Percentiles rank a stretch among this genome's conserved stretches.
Evolutionary conservation across 768 basidiomycete species (phyloP).

Genomic region (Lepiota brunneoincarnata): DNA sequence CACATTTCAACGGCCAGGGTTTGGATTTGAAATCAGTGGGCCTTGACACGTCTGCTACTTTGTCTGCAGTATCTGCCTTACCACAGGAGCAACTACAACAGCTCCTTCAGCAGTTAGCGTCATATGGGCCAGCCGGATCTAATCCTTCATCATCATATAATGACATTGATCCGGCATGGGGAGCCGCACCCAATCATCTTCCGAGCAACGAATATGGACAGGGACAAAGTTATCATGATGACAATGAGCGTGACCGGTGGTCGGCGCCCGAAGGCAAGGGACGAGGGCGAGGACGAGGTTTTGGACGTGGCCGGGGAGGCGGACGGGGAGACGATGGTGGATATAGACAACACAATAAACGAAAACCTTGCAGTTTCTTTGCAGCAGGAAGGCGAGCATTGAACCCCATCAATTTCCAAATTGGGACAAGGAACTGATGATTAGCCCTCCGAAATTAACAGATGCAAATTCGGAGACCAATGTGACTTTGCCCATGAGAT

Average conservation of each 20-base stretch:
- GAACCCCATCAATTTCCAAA: slow-evolving; percentile 37
- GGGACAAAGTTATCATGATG: slow-evolving; percentile 49
- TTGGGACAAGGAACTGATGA: slow-evolving; percentile 38
- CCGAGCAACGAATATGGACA: slow-evolving; percentile 47
- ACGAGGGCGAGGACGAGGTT: slow-evolving; percentile 45
- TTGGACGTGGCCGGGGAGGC: slow-evolving; percentile 51
- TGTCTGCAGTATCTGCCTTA: slow-evolving; percentile 42
- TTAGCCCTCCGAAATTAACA: slow-evolving; percentile 50
- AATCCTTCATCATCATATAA: slow-evolving; percentile 23
- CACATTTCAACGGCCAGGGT: slow-evolving; percentile 26
- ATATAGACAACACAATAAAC: slow-evolving; percentile 72
- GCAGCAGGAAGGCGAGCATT: slow-evolving; percentile 89
- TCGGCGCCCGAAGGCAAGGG: slow-evolving; percentile 44
- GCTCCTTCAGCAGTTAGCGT: slow-evolving; percentile 45
- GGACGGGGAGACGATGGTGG: slow-evolving; percentile 54
- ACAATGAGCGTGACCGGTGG: slow-evolving; percentile 40
- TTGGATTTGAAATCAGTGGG: slow-evolving; percentile 37
- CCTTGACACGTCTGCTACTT: slow-evolving; percentile 42
- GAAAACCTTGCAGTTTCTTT: slow-evolving; percentile 90
- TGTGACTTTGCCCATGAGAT: slow-evolving; percentile 80
- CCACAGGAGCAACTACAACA: slow-evolving; percentile 64
- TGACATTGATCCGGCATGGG: slow-evolving; percentile 38
- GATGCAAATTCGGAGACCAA: slow-evolving; percentile 87
- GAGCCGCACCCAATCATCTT: slow-evolving; percentile 33
- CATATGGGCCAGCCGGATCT: slow-evolving; percentile 23